Conservation (phyloP, 2,329 filamentous ascomycete genomes). For the Coniochaeta sp. region DNA sequence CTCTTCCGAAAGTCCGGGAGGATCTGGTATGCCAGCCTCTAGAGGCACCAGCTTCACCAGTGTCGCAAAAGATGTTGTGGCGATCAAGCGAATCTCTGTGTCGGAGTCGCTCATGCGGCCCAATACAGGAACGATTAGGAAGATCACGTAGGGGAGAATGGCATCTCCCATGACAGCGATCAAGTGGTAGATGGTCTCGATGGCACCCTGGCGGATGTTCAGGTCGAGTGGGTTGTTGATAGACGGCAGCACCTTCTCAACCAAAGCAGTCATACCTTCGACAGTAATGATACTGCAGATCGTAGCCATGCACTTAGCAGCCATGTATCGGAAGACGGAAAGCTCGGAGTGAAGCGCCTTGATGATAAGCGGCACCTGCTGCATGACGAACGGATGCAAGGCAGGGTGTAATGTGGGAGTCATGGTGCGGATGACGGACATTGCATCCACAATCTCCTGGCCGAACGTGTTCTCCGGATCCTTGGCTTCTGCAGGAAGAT, state of each 20-base stretch:
- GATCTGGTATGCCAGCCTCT: conserved; percentile 94
- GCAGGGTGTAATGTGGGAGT: conserved; percentile 78
- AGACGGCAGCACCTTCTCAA: conserved; percentile 84
- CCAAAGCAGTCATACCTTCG: conserved; percentile 90
- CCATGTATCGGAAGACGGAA: conserved; percentile 91
- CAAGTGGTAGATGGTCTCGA: conserved; percentile 92
- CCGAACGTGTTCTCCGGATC: conserved; percentile 71
- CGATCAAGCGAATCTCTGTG: conserved; percentile 87
- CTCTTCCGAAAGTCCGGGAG: conserved; percentile 83
- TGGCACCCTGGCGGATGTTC: conserved; percentile 83
- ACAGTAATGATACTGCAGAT: conserved; percentile 95
- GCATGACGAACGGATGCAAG: conserved; percentile 73
- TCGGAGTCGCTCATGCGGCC: conserved; percentile 98
- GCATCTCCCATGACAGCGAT: conserved; percentile 97
- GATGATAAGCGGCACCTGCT: conserved; percentile 77
- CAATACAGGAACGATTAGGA: conserved; percentile 93
- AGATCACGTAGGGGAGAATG: conserved; percentile 96
- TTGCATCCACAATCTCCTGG: conserved; percentile 86
- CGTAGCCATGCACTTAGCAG: conserved; percentile 94
- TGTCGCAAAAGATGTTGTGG: conserved; percentile 94
- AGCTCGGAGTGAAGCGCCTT: conserved; percentile 82
- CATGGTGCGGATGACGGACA: conserved; percentile 87
- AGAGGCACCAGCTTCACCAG: conserved; percentile 94
- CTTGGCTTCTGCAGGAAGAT: conserved; percentile 65
- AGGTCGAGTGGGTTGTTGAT: conserved; percentile 89